phyloP scores from a whole-genome alignment of 441 rosid species.

The Croton setiger region DNA sequence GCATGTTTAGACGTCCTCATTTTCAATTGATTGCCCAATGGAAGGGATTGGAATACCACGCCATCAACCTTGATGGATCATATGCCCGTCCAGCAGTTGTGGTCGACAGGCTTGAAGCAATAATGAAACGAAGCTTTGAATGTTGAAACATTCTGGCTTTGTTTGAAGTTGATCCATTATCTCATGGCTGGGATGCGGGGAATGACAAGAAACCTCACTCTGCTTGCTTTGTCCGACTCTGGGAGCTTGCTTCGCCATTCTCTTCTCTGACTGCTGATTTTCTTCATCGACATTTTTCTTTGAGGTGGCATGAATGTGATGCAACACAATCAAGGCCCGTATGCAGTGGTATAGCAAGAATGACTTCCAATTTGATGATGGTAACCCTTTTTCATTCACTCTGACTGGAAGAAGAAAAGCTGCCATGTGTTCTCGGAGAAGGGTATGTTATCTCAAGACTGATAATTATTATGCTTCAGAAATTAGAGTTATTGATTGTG shows the following conservation, averaged over 20 bases:
- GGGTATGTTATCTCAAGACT: not conserved
- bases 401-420: not conserved
- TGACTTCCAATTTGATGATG: not conserved
- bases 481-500: not conserved
- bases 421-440: not conserved
- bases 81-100: conserved; percentile 58
- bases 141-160: conserved; percentile 38
- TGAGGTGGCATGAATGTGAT: not conserved
- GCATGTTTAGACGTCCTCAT: conserved; percentile 67
- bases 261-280: not conserved
- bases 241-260: not conserved
- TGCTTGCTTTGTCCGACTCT: not conserved
- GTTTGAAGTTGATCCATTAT: not conserved
- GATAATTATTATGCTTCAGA: not conserved
- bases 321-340: not conserved
- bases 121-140: conserved; percentile 52
- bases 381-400: not conserved
- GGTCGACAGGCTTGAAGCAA: conserved; percentile 43
- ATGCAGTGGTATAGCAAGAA: not conserved
- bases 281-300: not conserved
- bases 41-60: conserved; percentile 95
- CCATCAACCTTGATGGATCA: conserved; percentile 64
- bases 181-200: not conserved
- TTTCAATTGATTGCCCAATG: conserved; percentile 73
- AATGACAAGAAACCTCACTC: not conserved